phyloP scores from a whole-genome alignment of 192 early-diverging fungal genomes.

The Cetraspora pellucida region DNA sequence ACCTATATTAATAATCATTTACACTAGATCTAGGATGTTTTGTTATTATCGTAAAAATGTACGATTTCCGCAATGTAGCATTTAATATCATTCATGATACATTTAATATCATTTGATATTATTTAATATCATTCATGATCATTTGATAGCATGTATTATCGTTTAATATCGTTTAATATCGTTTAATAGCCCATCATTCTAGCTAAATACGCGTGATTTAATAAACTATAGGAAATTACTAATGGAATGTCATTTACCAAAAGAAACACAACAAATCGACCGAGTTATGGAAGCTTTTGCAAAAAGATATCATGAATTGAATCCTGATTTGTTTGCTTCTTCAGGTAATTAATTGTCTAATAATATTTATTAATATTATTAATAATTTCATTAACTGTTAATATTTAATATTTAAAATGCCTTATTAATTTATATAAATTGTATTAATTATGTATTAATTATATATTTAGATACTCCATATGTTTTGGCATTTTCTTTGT shows the following conservation, averaged over 20 bases:
- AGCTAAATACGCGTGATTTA: not conserved
- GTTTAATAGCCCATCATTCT: not conserved
- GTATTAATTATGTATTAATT: not conserved
- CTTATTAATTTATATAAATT: not conserved
- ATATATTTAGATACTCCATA: constrained; percentile 65
- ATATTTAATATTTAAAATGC: too few relatives aligned
- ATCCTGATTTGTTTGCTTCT: constrained; percentile 63
- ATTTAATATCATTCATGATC: too few relatives aligned
- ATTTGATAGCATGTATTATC: too few relatives aligned
- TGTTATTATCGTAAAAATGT: too few relatives aligned
- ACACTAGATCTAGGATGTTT: too few relatives aligned
- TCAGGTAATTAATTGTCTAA: constrained; percentile 34
- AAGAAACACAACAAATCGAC: constrained; percentile 86
- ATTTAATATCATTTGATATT: too few relatives aligned
- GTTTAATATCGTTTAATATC: not conserved
- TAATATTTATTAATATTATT: constrained; percentile 10
- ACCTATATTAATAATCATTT: too few relatives aligned
- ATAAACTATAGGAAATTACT: constrained; percentile 64
- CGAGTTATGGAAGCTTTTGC: constrained; percentile 76
- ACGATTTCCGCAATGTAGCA: too few relatives aligned
- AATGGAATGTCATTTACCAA: constrained; percentile 71
- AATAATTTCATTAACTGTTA: not conserved
- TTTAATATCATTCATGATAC: too few relatives aligned
- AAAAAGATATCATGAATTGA: constrained; percentile 68
- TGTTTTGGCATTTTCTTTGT: constrained; percentile 76